Percentiles rank a stretch among this genome's conserved stretches.
Conservation (phyloP, 176 grass and related monocot species). For the Dendrocalamus sinicus region DNA sequence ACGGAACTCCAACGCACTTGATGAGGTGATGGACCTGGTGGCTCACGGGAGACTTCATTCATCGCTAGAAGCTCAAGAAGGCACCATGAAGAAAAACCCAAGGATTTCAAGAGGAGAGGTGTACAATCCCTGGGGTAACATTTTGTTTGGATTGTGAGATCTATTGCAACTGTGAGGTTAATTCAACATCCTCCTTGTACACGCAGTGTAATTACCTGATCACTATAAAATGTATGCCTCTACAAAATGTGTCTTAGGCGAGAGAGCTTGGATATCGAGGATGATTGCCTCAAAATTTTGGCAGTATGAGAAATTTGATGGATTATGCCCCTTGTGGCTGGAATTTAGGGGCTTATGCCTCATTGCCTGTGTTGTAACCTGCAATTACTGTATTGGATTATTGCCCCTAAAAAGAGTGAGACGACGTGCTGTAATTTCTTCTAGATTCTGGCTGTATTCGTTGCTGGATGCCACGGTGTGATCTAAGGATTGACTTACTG, state of each 20-base stretch:
- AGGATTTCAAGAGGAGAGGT: conserved; percentile 64
- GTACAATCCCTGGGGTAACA: conserved; percentile 49
- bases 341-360: not conserved
- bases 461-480: not conserved
- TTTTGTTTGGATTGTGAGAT: not conserved
- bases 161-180: not conserved
- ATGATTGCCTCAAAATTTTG: not conserved
- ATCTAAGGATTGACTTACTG: not conserved
- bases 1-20: conserved; percentile 31
- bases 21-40: conserved; percentile 66
- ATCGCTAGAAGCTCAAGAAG: conserved; percentile 46
- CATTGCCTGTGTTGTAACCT: not conserved
- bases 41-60: conserved; percentile 74
- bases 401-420: not conserved
- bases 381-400: not conserved
- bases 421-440: not conserved
- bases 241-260: not conserved
- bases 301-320: not conserved
- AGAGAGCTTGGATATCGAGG: not conserved
- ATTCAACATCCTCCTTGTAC: not conserved
- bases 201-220: not conserved
- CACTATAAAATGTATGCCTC: not conserved
- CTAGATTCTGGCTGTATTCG: not conserved
- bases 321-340: not conserved
- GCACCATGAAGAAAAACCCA: not conserved